Base-by-base conservation (phyloP, 495 filamentous ascomycete genomes). In the Parathielavia appendiculata region DNA sequence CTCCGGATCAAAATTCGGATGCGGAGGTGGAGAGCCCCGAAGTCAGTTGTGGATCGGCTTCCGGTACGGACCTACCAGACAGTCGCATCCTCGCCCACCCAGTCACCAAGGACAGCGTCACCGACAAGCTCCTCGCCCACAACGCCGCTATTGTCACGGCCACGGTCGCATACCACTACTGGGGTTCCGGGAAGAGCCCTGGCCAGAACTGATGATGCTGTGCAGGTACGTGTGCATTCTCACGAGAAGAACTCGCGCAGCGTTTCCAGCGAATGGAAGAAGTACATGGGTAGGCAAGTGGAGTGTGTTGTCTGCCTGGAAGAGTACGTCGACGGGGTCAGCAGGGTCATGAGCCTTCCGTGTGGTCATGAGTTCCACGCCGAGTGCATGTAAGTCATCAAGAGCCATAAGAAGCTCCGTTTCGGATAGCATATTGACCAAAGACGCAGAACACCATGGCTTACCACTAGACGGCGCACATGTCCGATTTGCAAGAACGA, bases 251-350 rank as follows among this genome's bases (percentile, higher is more conserved):
- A 68, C 55, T 69, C 73, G 36, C 65, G 71, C 45, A 56, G 75
- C 61, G 36, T 68, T 69, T 49, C 81, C 70, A 66, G 75, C 78
- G 66, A 92, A 80, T 83, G 89, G 73, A 86, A 86, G 57, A 89
- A 88, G 61, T 95, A 95, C 65, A 92, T 86, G 68, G 87, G 89
- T 45, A 83, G 88, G 55, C 91, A 97, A 69, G 81, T 89, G 1
- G 93, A 97, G 70, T 98, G 93, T 67, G 93, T 96, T n/a, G 92
- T 98, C 23, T 98, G 93, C 62, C 76, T 97, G 50, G 93, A 98
- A 72, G 95, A 98, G 66, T 98, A 97, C 70, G 78, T 96, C 17
- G 95, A 97, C 70, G 92, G 93, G 32, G 84, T 97, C 64, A 96
- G 91, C 69, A 78, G 83, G 57, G 95, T 98, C 17, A 98, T 98